Evolutionary conservation across 179 eudicot species (phyloP), one percentile per base, ranked within the genome.

Genomic region (Nepenthes alata): DNA sequence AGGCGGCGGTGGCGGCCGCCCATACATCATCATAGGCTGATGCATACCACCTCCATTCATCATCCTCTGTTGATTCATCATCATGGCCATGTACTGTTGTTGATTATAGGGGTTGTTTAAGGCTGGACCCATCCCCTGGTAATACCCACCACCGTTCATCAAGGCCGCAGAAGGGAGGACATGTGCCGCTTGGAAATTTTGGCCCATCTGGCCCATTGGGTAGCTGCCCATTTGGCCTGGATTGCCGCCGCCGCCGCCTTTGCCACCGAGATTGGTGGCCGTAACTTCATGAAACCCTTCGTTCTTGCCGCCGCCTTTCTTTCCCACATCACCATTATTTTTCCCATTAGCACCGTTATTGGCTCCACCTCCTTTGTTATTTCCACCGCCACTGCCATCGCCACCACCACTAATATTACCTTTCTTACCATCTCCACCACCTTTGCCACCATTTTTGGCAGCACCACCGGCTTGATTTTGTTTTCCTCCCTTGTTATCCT

Each of bases 21-120:
- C 86, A 15, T 83, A 79, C 91, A 83, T 81, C 79, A 79, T 75
- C 1, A 73, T 83, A 3, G 5, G 45, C 8, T 77, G 83, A 44
- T 60, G 66, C 80, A 73, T 79, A 4, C 70, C 67, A 13, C 35
- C 66, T 4, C 66, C 66, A 3, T 51, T 37, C 58, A 62, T 74
- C 55, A 47, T 45, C 10, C 72, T 16, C 3, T 63, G 84, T 59
- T 85, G 74, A 3, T 70, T 89, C 95, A 82, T 81, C 80, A 72
- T 73, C 97, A 83, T 81, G 3, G 82, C 83, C 97, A 83, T 83
- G 74, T 83, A 75, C 16, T 77, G 80, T 41, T 76, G 80, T n/a
- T 80, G 88, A 37, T 78, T 7, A 41, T 41, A 41, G 5, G 45
- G 45, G 2, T 41, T 41, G 45, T 7, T 7, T 4, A 41, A 41